These are phyloP conservation scores for Trichoderma parareesei DNA, from an alignment of 495 filamentous ascomycete species.

Conservation along the genomic window DNA sequence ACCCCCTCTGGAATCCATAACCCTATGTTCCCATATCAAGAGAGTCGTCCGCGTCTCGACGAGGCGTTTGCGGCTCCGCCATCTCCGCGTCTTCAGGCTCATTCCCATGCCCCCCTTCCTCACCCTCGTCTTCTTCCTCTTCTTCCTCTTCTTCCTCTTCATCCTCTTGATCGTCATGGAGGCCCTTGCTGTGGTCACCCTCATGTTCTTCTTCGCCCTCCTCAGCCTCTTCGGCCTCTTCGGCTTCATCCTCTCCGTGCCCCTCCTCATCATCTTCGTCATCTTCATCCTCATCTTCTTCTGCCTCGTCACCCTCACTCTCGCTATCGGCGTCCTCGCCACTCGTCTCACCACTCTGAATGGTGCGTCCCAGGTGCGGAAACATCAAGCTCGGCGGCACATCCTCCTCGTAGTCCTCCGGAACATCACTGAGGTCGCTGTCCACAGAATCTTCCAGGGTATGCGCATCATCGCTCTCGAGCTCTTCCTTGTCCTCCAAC, in stretches of 20 bases:
- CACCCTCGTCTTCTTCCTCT: constrained; percentile 17
- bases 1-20: neutral
- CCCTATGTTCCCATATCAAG: neutral
- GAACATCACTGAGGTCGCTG: constrained; percentile 68
- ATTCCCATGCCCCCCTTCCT: constrained; percentile 20
- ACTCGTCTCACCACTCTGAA: constrained; percentile 21
- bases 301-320: constrained; percentile 23
- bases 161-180: constrained; percentile 16
- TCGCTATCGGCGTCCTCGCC: constrained; percentile 18
- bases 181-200: constrained; percentile 12
- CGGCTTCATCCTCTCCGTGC: constrained; percentile 15
- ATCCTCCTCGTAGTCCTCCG: constrained; percentile 42
- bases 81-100: constrained; percentile 13
- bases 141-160: constrained; percentile 20
- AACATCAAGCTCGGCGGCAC: constrained; percentile 37
- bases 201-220: constrained; percentile 21
- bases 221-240: constrained; percentile 21
- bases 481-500: constrained; percentile 19
- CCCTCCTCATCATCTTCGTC: constrained; percentile 17
- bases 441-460: constrained; percentile 69
- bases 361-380: constrained; percentile 30
- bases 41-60: neutral
- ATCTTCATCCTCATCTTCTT: constrained; percentile 18
- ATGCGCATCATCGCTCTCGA: constrained; percentile 24
- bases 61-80: neutral